A percentile compares a stretch with the other conserved stretches of the same genome.
phyloP scores from a whole-genome alignment of 2,329 filamentous ascomycete species.

The Tolypocladium ophioglossoides region DNA sequence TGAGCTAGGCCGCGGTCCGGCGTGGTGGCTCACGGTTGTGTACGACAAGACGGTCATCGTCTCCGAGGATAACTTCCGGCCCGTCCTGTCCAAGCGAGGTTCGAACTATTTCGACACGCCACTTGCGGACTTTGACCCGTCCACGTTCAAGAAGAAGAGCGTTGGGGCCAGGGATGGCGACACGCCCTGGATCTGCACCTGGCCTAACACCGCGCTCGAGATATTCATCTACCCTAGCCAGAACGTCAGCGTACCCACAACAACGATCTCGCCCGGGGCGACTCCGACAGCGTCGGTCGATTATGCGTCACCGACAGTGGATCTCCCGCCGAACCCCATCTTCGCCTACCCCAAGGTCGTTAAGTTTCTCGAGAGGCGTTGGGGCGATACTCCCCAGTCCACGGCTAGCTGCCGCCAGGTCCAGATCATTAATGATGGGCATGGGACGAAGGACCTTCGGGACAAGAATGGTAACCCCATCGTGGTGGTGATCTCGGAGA shows the following conservation, averaged over 20 bases:
- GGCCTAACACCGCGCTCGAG: constrained; percentile 44
- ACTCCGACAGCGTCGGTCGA: constrained; percentile 5
- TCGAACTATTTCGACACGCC: constrained; percentile 8
- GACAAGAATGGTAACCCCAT: constrained; percentile 29
- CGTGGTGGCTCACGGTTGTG: constrained; percentile 39
- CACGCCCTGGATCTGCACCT: constrained; percentile 47
- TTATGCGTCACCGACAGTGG: constrained; percentile 3
- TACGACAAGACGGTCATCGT: constrained; percentile 50
- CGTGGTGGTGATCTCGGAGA: constrained; percentile 33
- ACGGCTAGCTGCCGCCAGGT: constrained; percentile 38
- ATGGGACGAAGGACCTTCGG: constrained; percentile 21
- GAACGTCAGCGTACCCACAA: constrained; percentile 29
- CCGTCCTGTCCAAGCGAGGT: constrained; percentile 15
- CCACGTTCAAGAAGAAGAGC: constrained; percentile 11
- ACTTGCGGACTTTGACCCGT: constrained; percentile 12
- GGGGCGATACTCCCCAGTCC: constrained; percentile 18
- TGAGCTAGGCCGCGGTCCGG: constrained; percentile 38
- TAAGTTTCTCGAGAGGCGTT: constrained; percentile 44
- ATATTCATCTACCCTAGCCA: constrained; percentile 46
- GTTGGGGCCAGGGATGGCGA: constrained; percentile 32
- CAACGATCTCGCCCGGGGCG: constrained; percentile 3
- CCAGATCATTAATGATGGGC: constrained; percentile 28
- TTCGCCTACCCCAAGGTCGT: constrained; percentile 39
- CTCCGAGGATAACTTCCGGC: constrained; percentile 27
- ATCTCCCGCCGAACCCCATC: constrained; percentile 7